These are phyloP conservation scores for Phanerochaete sordida DNA, from an alignment of 768 basidiomycete species.

Conservation along the genomic window DNA sequence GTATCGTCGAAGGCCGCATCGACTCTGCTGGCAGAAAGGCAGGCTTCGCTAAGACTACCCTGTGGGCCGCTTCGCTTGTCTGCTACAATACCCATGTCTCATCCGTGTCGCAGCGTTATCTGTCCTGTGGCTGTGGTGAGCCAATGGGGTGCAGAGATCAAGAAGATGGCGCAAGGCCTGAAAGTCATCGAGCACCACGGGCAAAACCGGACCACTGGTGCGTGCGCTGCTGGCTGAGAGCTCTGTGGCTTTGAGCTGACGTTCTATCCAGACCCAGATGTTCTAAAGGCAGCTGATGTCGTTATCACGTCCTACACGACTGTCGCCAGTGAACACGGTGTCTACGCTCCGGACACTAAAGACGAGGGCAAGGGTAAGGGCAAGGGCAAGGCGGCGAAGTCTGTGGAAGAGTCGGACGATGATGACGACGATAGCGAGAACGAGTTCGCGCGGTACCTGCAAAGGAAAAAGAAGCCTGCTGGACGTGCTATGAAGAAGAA, in stretches of 20 bases:
- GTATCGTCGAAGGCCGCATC: conserved; percentile 81
- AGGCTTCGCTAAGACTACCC: conserved; percentile 68
- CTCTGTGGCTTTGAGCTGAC: neutral
- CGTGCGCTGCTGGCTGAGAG: conserved; percentile 18
- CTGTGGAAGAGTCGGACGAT: conserved; percentile 24
- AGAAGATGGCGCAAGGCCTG: conserved; percentile 63
- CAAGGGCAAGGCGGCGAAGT: conserved; percentile 28
- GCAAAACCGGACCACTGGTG: conserved; percentile 63
- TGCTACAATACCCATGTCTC: neutral
- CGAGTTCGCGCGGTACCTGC: conserved; percentile 42
- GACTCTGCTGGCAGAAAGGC: conserved; percentile 64
- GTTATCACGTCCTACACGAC: conserved; percentile 88
- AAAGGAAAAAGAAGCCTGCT: conserved; percentile 40
- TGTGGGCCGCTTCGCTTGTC: conserved; percentile 42
- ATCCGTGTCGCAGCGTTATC: conserved; percentile 57
- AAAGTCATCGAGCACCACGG: conserved; percentile 86
- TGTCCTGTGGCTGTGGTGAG: conserved; percentile 84
- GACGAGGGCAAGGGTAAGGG: conserved; percentile 48
- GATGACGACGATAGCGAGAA: conserved; percentile 36
- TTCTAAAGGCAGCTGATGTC: conserved; percentile 55
- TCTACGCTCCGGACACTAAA: conserved; percentile 46
- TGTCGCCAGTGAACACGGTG: conserved; percentile 72
- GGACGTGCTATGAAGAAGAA: conserved; percentile 39
- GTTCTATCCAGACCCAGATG: conserved; percentile 44
- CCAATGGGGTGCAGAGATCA: conserved; percentile 89